Percentiles rank a stretch among this genome's conserved stretches.
These are phyloP conservation scores for Globisporangium apiculatum DNA, from an alignment of 352 stramenopile genomes.

Conservation along the genomic window DNA sequence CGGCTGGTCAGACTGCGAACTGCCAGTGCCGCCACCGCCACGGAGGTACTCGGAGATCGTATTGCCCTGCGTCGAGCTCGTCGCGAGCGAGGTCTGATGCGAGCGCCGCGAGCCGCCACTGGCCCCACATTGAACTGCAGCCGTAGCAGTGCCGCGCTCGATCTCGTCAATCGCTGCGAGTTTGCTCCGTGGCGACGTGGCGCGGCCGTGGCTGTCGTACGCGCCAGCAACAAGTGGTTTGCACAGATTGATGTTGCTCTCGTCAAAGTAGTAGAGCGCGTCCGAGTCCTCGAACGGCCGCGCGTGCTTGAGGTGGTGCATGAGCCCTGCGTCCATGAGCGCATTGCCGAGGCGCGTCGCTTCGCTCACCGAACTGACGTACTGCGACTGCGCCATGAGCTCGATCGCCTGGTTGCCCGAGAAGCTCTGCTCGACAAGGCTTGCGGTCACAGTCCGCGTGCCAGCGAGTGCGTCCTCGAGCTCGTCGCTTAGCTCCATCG, in stretches of 20 bases:
- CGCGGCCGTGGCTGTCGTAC: constrained; percentile 11
- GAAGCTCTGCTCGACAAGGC: constrained; percentile 26
- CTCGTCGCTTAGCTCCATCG: constrained; percentile 29
- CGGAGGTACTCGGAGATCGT: constrained; percentile 15
- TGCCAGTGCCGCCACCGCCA: constrained; percentile 6
- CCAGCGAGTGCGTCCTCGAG: constrained; percentile 26
- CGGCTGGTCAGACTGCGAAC: constrained; percentile 33
- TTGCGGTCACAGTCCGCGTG: constrained; percentile 11
- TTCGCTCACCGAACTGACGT: constrained; percentile 32
- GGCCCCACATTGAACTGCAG: background rate
- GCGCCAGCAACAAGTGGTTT: constrained; percentile 27
- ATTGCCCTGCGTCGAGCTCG: constrained; percentile 32
- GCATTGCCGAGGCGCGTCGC: constrained; percentile 52
- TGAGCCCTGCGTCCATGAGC: constrained; percentile 49
- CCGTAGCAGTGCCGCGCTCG: constrained; percentile 5
- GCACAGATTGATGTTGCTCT: constrained; percentile 44
- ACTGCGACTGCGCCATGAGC: constrained; percentile 33
- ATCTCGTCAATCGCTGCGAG: constrained; percentile 5
- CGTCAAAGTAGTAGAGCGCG: constrained; percentile 40
- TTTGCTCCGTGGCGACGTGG: background rate
- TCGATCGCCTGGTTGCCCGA: constrained; percentile 26
- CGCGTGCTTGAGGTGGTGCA: constrained; percentile 48
- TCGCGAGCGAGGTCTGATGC: constrained; percentile 23
- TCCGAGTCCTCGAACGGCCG: constrained; percentile 31
- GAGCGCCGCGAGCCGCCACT: constrained; percentile 6